Conservation (phyloP, 495 filamentous ascomycete genomes). For the Oleoguttula mirabilis region DNA sequence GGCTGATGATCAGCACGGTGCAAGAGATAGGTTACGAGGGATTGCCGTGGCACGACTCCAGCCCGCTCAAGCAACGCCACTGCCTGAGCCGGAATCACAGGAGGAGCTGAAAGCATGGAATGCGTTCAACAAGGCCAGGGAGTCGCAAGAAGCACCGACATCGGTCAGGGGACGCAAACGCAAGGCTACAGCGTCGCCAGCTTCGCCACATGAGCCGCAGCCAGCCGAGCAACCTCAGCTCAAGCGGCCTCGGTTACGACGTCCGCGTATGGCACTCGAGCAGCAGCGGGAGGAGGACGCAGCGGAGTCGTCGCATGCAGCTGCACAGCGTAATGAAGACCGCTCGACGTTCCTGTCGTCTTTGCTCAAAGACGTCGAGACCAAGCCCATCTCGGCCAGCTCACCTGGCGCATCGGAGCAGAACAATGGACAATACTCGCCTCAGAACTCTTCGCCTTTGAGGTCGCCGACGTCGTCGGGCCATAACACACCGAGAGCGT, state of each 20-base stretch:
- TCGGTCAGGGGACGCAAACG: slow-evolving; percentile 50
- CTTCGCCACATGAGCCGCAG: slow-evolving; percentile 44
- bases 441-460: slow-evolving; percentile 57
- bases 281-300: slow-evolving; percentile 29
- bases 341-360: slow-evolving; percentile 66
- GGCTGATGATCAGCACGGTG: slow-evolving; percentile 58
- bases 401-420: slow-evolving; percentile 16
- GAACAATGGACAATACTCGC: slow-evolving; percentile 27
- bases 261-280: slow-evolving; percentile 41
- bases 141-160: slow-evolving; percentile 37
- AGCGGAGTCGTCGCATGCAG: slow-evolving; percentile 27
- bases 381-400: slow-evolving; percentile 40
- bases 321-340: slow-evolving; percentile 23
- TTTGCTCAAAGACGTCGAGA: slow-evolving; percentile 76
- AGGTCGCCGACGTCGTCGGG: slow-evolving; percentile 58
- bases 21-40: slow-evolving; percentile 46
- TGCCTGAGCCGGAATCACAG: slow-evolving; percentile 50
- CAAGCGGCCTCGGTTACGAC: slow-evolving; percentile 68
- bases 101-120: slow-evolving; percentile 84
- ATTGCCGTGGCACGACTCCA: slow-evolving; percentile 31
- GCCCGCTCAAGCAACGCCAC: slow-evolving; percentile 28
- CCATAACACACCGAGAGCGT: slow-evolving; percentile 54
- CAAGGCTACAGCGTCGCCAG: slow-evolving; percentile 64
- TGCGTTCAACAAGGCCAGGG: slow-evolving; percentile 69
- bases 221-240: slow-evolving; percentile 53